phyloP scores from a whole-genome alignment of 495 filamentous ascomycete species.

The Trichoderma asperelloides region DNA sequence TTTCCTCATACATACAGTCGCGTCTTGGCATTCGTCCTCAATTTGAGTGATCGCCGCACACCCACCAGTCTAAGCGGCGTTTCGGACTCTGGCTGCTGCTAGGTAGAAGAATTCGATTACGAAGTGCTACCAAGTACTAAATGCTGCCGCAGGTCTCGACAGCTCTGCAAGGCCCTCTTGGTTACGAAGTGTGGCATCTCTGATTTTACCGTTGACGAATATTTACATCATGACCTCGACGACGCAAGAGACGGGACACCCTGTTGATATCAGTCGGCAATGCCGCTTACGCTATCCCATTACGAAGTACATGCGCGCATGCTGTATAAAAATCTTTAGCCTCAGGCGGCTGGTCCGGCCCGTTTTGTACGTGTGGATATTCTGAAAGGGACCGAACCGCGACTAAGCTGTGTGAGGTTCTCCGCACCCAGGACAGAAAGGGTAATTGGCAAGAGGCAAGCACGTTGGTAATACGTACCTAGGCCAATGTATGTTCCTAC shows the following conservation, averaged over 20 bases:
- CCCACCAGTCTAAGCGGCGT: background rate
- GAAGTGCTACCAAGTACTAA: background rate
- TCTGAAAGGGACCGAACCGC: background rate
- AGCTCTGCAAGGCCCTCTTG: no score
- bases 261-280: background rate
- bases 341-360: conserved; percentile 2
- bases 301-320: background rate
- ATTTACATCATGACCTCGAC: no score
- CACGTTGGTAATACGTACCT: no score
- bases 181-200: background rate
- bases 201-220: no score
- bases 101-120: background rate
- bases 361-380: conserved; percentile 2
- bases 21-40: background rate
- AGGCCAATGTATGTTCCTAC: background rate
- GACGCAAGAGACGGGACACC: no score
- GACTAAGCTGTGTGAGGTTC: background rate
- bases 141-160: background rate
- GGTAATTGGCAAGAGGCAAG: background rate
- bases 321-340: background rate
- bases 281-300: background rate
- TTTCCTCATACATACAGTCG: background rate
- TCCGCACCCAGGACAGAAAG: conserved; percentile 3
- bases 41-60: background rate
- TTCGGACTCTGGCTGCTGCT: background rate